These are phyloP conservation scores for Gentiana macrophylla DNA, from an alignment of 257 asterid genomes.

Conservation along the genomic window DNA sequence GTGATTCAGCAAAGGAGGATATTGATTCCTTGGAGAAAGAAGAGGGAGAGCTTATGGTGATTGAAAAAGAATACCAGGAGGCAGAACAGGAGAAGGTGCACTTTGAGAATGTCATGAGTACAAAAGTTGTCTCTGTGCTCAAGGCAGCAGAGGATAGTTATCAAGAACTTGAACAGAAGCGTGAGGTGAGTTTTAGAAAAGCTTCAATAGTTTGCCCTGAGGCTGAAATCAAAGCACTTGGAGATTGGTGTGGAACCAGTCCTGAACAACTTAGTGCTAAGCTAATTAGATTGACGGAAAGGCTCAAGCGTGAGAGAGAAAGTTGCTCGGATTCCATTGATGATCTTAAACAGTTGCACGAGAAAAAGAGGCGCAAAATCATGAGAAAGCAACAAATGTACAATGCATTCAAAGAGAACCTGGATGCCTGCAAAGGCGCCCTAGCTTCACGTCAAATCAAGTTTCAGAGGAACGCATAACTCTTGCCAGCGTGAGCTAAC, in stretches of 20 bases:
- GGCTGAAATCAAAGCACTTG: slow-evolving; percentile 67
- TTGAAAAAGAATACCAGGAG: slow-evolving; percentile 36
- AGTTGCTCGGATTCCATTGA: slow-evolving; percentile 82
- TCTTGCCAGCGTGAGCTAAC: slow-evolving; percentile 63
- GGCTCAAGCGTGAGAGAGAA: slow-evolving; percentile 66
- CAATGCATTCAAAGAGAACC: slow-evolving; percentile 52
- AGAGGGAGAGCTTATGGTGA: slow-evolving; percentile 43
- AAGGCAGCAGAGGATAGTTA: slow-evolving; percentile 39
- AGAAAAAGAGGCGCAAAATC: slow-evolving; percentile 58
- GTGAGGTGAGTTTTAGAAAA: slow-evolving; percentile 58
- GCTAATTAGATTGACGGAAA: slow-evolving; percentile 43
- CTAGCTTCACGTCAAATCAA: slow-evolving; percentile 42
- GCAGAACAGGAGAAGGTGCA: slow-evolving; percentile 54
- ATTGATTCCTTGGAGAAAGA: slow-evolving; percentile 58
- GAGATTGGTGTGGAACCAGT: slow-evolving; percentile 43
- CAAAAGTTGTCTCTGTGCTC: slow-evolving; percentile 39
- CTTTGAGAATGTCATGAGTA: slow-evolving; percentile 45
- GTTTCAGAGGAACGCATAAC: slow-evolving; percentile 61
- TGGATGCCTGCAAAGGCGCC: slow-evolving; percentile 65
- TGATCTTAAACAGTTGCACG: slow-evolving; percentile 55
- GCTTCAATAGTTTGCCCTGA: slow-evolving; percentile 73
- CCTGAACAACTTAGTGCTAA: slow-evolving; percentile 69
- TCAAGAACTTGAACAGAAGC: slow-evolving; percentile 47
- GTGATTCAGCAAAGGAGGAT: slow-evolving; percentile 65
- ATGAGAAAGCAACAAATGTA: slow-evolving; percentile 49